Conservation (phyloP, 2,329 filamentous ascomycete genomes). For the Diaporthe australafricana region DNA sequence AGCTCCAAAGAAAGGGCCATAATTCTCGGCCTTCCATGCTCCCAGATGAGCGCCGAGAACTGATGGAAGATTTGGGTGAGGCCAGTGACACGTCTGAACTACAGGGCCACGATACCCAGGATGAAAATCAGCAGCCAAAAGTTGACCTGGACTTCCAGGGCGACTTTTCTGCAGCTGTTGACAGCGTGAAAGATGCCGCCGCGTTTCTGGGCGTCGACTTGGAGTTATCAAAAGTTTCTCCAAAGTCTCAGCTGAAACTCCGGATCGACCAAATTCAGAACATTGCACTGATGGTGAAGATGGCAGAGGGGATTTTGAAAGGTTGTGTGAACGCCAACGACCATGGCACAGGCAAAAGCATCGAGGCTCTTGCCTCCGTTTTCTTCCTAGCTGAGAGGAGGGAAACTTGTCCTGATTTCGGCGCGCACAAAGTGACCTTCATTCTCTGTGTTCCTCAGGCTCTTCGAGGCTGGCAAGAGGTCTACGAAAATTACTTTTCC, state of each 20-base stretch:
- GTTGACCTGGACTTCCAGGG: neutral
- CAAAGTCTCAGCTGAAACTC: neutral
- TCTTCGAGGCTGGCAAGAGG: slow-evolving; percentile 7
- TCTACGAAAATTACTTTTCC: slow-evolving; percentile 2
- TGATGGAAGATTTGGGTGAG: neutral
- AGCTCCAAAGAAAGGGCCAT: neutral
- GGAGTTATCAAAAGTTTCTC: neutral
- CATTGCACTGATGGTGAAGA: slow-evolving; percentile 25
- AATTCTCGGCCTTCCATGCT: neutral
- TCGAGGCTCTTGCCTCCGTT: slow-evolving; percentile 19
- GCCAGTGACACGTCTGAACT: neutral
- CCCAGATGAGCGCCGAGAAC: neutral
- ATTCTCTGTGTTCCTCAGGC: slow-evolving; percentile 12
- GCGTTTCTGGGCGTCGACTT: slow-evolving; percentile 4
- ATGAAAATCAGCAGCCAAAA: neutral
- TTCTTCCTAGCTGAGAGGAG: slow-evolving; percentile 17
- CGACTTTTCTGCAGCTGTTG: neutral
- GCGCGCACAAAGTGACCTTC: neutral
- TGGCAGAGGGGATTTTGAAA: neutral
- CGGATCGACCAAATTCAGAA: slow-evolving; percentile 29
- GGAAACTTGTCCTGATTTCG: neutral
- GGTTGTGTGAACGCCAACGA: slow-evolving; percentile 22
- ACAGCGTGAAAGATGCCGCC: neutral
- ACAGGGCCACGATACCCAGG: neutral
- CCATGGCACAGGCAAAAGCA: slow-evolving; percentile 14